Evolutionary conservation across 768 basidiomycete species (phyloP).

Genomic region (Guyanaporus albipodus): DNA sequence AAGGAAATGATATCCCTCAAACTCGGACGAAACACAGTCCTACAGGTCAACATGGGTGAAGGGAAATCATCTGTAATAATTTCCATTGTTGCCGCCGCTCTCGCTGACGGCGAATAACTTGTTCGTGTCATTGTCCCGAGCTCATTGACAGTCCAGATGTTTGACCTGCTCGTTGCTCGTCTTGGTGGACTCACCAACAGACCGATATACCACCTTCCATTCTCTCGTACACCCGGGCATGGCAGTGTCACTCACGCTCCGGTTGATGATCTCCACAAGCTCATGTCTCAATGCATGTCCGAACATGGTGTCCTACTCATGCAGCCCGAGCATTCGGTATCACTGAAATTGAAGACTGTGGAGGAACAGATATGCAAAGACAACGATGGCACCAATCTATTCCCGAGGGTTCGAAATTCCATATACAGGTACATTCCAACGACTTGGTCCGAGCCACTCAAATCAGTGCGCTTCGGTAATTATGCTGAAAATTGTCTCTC

Average conservation of each 20-base stretch:
- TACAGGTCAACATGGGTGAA: slow-evolving; percentile 30
- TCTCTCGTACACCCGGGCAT: slow-evolving; percentile 35
- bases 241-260: slow-evolving; percentile 33
- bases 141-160: slow-evolving; percentile 41
- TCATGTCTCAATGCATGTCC: slow-evolving; percentile 35
- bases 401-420: slow-evolving; percentile 9
- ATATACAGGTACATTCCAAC: neutral
- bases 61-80: neutral
- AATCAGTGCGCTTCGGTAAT: neutral
- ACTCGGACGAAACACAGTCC: slow-evolving; percentile 21
- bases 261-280: slow-evolving; percentile 11
- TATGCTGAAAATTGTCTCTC: neutral
- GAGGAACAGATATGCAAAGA: slow-evolving; percentile 24
- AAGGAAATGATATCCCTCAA: slow-evolving; percentile 43
- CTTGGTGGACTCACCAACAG: slow-evolving; percentile 42
- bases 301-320: slow-evolving; percentile 7
- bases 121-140: slow-evolving; percentile 44
- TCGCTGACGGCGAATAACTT: slow-evolving; percentile 42
- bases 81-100: slow-evolving; percentile 13
- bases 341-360: slow-evolving; percentile 41
- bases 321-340: slow-evolving; percentile 49
- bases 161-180: slow-evolving; percentile 38
- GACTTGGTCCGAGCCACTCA: too few relatives aligned
- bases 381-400: neutral
- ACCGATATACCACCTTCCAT: slow-evolving; percentile 45